Base-by-base conservation (phyloP, 345 rosid genomes). In the Syzygium aqueum region DNA sequence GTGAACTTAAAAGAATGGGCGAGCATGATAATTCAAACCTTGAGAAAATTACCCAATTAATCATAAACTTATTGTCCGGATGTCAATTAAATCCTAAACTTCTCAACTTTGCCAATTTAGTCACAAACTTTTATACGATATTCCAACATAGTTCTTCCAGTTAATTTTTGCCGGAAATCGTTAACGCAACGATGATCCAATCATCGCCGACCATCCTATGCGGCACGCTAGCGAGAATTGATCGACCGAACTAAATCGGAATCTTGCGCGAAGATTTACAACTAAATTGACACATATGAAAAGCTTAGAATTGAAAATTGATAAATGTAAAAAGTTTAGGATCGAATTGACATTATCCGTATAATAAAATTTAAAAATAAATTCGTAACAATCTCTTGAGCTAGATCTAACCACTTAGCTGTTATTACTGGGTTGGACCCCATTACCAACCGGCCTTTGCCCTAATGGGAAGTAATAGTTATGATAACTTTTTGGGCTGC, bases 201-300 rank as follows among this genome's bases (percentile, higher is more conserved):
- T 65, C 11, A 30, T 30, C 1, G 5, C 11, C 19, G 0, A 0
- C 1, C 12, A 0, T 30, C 11, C 11, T 19, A 30, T 8, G 11
- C 0, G 8, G 0, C 43, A 16, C 22, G 8, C 21, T 16, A 6
- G 7, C 46, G 7, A 43, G 46, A 43, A 43, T 43, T 6, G 46
- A 1, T 43, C 46, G 46, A 43, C 46, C 46, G 3, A 9, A 33
- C 2, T 67, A 8, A 2, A 19, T 17, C 19, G 25, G 22, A 19
- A 67, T 37, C 11, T 19, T 3, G 40, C 3, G 13, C 12, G 33
- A 67, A 67, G 3, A 8, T 8, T 67, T 67, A 3, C 30, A 5
- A 3, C 11, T 30, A 65, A 30, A 16, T 65, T 21, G 10, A 19
- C 2, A 21, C 7, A 19, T 6, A 19, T 21, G 3, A 21, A 53